Base-by-base conservation (phyloP, 805 yeast species). In the Candida stauntonica region DNA sequence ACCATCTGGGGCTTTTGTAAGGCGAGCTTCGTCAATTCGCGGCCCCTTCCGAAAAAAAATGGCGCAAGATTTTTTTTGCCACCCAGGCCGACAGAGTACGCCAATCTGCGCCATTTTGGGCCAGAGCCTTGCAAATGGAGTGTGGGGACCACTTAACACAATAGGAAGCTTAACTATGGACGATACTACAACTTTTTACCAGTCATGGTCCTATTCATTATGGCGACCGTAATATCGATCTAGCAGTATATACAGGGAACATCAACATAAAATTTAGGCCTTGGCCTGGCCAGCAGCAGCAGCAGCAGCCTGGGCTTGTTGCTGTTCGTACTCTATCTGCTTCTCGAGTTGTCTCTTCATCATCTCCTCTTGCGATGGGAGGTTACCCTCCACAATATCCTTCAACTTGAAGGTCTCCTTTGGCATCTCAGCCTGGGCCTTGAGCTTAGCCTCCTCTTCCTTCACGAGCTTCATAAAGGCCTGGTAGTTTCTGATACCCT, bases 401-500 rank as follows among this genome's bases (percentile, higher is more conserved):
- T 83, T 87, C 59, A 89, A 72, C 18, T 96, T 86, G 57, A 83
- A 73, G 56, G 83, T 80, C 73, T 87, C 87, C 47, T 79, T 81
- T 44, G 88, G 88, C 67, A 85, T 71, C 57, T 86, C 76, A 63
- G 85, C 84, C 58, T 81, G 77, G 55, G 80, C 81, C 43, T 69
- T 62, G 47, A 67, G 56, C 50, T 67, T 67, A 47, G 72, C 77
- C 50, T 79, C 87, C 63, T 91, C 94, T 67, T 89, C 96, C 55
- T 82, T 86, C 52, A 88, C 72, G 54, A 86, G 70, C 63, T 83
- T 79, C 66, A 80, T 79, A 78, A 87, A 84, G 51, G 79, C 78
- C 53, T 81, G 79, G 62, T 87, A 91, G 61, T 86, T 87, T 67
- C 79, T 77, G 64, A 87, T 95, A 52, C 96, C 96, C 59, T 86